A percentile compares a stretch with the other conserved stretches of the same genome.
phyloP scores from a whole-genome alignment of 1,284 basidiomycete species.

The Serendipita sp. region DNA sequence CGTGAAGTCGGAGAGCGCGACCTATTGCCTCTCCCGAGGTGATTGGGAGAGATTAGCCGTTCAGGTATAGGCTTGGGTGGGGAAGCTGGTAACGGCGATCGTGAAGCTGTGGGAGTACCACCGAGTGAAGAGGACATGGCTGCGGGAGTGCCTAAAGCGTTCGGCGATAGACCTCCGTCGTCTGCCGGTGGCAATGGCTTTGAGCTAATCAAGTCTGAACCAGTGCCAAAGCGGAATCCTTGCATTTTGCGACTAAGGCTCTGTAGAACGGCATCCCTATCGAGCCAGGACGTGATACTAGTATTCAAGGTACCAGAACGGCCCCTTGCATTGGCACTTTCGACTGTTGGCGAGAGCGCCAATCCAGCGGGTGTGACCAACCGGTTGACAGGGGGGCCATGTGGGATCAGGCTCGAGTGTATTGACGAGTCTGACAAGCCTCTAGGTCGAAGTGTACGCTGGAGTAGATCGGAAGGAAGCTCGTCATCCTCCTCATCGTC shows the following conservation, averaged over 20 bases:
- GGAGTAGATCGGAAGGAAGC: slow-evolving; percentile 34
- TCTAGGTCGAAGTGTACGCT: slow-evolving; percentile 57
- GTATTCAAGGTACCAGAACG: not conserved
- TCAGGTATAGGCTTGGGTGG: not conserved
- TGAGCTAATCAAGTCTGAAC: not conserved
- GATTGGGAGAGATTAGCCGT: not conserved
- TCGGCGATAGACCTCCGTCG: not conserved
- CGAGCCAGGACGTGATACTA: slow-evolving; percentile 1
- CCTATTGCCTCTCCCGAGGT: not conserved
- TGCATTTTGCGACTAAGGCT: slow-evolving; percentile 11
- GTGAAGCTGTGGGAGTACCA: not conserved
- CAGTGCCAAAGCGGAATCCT: slow-evolving; percentile 3
- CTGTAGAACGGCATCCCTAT: slow-evolving; percentile 11
- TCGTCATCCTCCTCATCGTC: slow-evolving; percentile 24
- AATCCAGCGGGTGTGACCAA: slow-evolving; percentile 13
- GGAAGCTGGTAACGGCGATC: not conserved
- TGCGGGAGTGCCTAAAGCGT: not conserved
- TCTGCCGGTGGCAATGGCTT: not conserved
- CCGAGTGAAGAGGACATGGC: not conserved
- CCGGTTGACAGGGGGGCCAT: slow-evolving; percentile 15
- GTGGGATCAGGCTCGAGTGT: slow-evolving; percentile 56
- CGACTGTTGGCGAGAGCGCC: slow-evolving; percentile 9
- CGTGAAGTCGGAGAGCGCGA: not conserved
- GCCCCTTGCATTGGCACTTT: not conserved
- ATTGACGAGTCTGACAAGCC: slow-evolving; percentile 85